Conservation (phyloP, 1,284 basidiomycete species). For the Xerocomus cyaneibrunnescens region DNA sequence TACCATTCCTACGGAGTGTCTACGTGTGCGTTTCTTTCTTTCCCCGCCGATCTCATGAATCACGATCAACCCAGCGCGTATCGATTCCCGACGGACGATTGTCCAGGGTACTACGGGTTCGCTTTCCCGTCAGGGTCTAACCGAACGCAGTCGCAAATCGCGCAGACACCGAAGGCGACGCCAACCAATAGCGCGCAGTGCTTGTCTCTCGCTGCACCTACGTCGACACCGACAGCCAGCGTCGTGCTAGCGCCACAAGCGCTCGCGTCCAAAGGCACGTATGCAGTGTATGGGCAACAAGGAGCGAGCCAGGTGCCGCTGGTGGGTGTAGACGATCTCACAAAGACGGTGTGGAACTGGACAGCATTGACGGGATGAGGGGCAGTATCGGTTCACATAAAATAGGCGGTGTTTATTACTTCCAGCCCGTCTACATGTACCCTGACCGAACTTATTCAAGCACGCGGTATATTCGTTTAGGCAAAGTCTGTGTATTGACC, state of each 20-base stretch:
- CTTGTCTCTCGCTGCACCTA: conserved; percentile 27
- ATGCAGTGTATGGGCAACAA: conserved; percentile 17
- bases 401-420: not conserved
- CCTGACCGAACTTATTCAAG: not conserved
- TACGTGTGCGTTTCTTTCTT: conserved; percentile 28
- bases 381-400: not conserved
- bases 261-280: conserved; percentile 4
- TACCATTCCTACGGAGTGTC: conserved; percentile 34
- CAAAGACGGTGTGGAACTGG: conserved; percentile 27
- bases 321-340: conserved; percentile 19
- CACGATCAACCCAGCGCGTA: conserved; percentile 25
- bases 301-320: conserved; percentile 10
- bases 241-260: conserved; percentile 12
- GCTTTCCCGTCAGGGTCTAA: conserved; percentile 29
- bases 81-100: conserved; percentile 30
- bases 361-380: conserved; percentile 15
- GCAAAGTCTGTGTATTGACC: too few relatives aligned
- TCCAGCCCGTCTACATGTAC: not conserved
- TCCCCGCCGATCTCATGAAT: not conserved
- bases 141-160: conserved; percentile 29
- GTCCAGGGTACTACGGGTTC: conserved; percentile 35
- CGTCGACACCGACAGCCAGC: conserved; percentile 26
- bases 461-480: not conserved
- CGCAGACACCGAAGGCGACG: conserved; percentile 29
- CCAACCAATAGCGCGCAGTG: conserved; percentile 26